These are phyloP conservation scores for Podaxis sp. DNA, from an alignment of 768 basidiomycete genomes.

Conservation along the genomic window DNA sequence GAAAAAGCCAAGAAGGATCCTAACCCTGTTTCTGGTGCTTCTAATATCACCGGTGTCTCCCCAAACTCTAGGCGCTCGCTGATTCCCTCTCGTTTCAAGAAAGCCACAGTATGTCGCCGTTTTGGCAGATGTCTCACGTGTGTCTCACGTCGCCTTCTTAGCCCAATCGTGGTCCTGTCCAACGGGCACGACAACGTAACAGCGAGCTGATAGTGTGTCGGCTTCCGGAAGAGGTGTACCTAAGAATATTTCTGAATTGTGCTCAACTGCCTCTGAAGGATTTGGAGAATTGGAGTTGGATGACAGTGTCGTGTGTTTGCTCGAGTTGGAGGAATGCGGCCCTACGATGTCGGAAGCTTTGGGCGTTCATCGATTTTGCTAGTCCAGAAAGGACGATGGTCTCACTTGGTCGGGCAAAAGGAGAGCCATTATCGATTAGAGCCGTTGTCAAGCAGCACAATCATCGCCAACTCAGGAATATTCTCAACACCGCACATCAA, in stretches of 20 bases:
- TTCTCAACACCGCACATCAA: conserved; percentile 34
- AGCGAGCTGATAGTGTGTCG: conserved; percentile 16
- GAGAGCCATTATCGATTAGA: conserved; percentile 31
- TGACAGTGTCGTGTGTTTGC: conserved; percentile 35
- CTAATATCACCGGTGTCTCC: not conserved
- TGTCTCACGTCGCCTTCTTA: not conserved
- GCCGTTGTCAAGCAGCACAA: conserved; percentile 30
- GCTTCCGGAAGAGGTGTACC: conserved; percentile 31
- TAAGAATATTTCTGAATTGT: conserved; percentile 30
- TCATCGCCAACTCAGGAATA: conserved; percentile 22
- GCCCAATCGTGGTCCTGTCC: conserved; percentile 15
- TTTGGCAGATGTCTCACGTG: not conserved
- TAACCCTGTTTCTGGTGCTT: not conserved
- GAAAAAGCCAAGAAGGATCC: not conserved
- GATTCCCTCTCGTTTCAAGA: conserved; percentile 3
- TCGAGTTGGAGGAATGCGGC: conserved; percentile 35
- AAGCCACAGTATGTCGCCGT: not conserved
- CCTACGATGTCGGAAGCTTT: conserved; percentile 31
- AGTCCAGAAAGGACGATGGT: conserved; percentile 32
- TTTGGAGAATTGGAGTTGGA: conserved; percentile 34
- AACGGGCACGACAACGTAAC: conserved; percentile 17
- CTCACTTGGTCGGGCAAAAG: conserved; percentile 32
- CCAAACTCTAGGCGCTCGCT: conserved; percentile 2
- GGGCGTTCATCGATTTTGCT: conserved; percentile 40
- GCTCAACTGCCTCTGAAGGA: conserved; percentile 20